These are phyloP conservation scores for Backusella westeae DNA, from an alignment of 192 early-diverging fungal species.

Conservation along the genomic window DNA sequence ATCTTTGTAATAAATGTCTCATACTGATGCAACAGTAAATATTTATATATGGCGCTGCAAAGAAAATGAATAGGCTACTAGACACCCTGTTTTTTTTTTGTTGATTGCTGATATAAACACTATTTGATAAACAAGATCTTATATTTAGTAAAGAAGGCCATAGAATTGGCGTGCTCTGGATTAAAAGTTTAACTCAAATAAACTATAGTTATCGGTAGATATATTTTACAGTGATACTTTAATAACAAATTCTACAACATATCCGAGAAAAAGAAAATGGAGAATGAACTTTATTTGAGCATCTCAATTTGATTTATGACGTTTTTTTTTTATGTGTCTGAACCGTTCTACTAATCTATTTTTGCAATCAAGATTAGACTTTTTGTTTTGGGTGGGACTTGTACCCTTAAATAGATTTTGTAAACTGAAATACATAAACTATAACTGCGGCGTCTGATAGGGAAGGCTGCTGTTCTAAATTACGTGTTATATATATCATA, in stretches of 20 bases:
- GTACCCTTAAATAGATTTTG: neutral
- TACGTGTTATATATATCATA: neutral
- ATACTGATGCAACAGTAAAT: neutral
- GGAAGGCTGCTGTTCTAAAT: neutral
- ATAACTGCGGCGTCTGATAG: neutral
- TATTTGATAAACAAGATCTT: neutral
- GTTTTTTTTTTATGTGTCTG: neutral
- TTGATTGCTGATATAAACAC: neutral
- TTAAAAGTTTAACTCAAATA: neutral
- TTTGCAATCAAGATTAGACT: neutral
- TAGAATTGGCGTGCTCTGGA: neutral
- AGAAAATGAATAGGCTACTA: neutral
- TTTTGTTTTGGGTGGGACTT: neutral
- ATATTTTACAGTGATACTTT: neutral
- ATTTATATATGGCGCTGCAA: neutral
- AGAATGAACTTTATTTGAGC: neutral
- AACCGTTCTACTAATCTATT: neutral
- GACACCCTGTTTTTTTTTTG: neutral
- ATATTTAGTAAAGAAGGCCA: neutral
- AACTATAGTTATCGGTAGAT: neutral
- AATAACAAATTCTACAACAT: neutral
- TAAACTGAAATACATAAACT: neutral
- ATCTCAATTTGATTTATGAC: neutral
- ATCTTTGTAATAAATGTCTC: neutral
- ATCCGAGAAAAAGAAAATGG: neutral